Base-by-base conservation (phyloP, 1,284 basidiomycete species). In the Ganoderma multipileum region DNA sequence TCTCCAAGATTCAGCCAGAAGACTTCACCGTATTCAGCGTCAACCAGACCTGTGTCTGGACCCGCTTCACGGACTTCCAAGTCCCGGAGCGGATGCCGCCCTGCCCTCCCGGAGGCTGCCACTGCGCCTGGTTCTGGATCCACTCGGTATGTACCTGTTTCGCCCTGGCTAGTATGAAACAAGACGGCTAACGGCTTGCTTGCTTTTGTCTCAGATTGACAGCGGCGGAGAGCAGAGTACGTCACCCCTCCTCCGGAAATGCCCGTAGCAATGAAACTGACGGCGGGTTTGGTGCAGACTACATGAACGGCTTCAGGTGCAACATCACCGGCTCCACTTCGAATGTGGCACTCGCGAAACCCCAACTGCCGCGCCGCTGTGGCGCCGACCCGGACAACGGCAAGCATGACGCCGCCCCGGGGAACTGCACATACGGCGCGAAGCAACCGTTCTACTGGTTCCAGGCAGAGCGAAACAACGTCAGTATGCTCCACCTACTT, bases 301-400 rank as follows among this genome's bases (percentile, higher is more conserved):
- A 91, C 81, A 92, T 93, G 89, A 91, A 86, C 58, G 88, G 89
- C 28, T 94, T 93, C 85, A 86, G 87, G 71, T 94, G 93, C 82
- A 85, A 86, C 55, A 81, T 94, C 55, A 87, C 88, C 0, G 84
- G 85, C 60, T 81, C 88, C 0, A 85, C 81, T 2, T 87, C 88
- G n/a, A 82, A 74, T 8, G 82, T 85, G 2, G 78, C 84, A 0
- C 76, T 92, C 33, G 87, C 87, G 5, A 82, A 82, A 36, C 80
- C 90, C 23, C 78, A 85, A 66, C 75, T 86, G 11, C 77, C 86
- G 38, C 83, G 86, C 36, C 84, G 88, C 47, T 91, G 91, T 70
- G 90, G 89, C 7, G 82, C 83, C 2, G 89, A 91, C 69, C 80
- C 82, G 0, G 72, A 75, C 0, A 66, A 65, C 26, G 75, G 80